phyloP scores from a whole-genome alignment of 78 protist species.

The Tieghemostelium lacteum region DNA sequence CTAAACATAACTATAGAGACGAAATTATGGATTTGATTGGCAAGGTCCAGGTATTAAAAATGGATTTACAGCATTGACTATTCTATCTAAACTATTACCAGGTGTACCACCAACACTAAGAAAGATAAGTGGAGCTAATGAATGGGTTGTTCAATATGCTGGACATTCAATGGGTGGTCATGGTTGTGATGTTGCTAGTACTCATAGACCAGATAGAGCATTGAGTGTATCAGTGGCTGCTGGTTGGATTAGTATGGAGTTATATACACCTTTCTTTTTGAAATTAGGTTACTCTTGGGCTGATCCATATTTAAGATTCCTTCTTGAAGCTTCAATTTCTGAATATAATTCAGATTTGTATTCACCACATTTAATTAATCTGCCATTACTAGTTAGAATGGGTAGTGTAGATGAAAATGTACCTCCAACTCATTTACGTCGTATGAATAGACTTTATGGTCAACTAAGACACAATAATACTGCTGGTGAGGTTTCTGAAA shows the following conservation, averaged over 20 bases:
- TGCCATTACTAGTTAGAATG: constrained; percentile 40
- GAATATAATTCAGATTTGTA: constrained; percentile 36
- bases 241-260: constrained; percentile 66
- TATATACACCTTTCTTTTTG: constrained; percentile 28
- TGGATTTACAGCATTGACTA: constrained; percentile 33
- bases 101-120: constrained; percentile 16
- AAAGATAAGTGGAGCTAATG: constrained; percentile 13
- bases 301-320: constrained; percentile 28
- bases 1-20: no score
- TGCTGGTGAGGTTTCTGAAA: constrained; percentile 1
- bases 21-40: constrained; percentile 66
- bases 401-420: constrained; percentile 68
- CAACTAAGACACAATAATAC: constrained; percentile 28
- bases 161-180: constrained; percentile 77
- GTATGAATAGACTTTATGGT: constrained; percentile 35
- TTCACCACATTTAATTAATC: constrained; percentile 12
- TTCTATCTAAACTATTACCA: constrained; percentile 16
- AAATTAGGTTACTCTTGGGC: constrained; percentile 32
- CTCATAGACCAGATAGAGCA: constrained; percentile 46
- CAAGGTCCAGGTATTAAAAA: constrained; percentile 36
- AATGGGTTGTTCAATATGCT: neutral
- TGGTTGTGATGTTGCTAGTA: constrained; percentile 4
- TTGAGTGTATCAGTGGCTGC: constrained; percentile 50
- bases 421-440: constrained; percentile 57
- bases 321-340: constrained; percentile 46